Evolutionary conservation across 148 eudicot genomes (phyloP).

Genomic region (Dysphania ambrosioides): DNA sequence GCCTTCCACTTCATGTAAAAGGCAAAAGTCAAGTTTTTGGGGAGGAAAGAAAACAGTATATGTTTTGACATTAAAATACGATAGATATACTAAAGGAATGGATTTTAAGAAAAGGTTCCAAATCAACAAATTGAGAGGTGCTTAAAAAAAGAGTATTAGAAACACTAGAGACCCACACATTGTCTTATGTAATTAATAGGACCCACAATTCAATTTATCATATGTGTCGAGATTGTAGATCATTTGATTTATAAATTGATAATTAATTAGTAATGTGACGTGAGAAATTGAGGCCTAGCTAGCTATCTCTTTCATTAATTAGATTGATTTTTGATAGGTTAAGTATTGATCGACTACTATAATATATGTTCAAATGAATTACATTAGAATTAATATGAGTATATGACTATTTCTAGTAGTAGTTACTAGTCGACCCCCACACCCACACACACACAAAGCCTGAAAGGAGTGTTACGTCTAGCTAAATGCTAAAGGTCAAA

Average conservation of each 20-base stretch:
- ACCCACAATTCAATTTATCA: neutral
- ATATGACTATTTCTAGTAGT: neutral
- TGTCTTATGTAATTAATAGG: constrained; percentile 1
- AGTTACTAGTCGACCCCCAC: too few relatives aligned
- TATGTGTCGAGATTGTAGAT: neutral
- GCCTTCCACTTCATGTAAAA: constrained; percentile 36
- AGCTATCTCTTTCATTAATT: neutral
- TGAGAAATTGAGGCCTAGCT: neutral
- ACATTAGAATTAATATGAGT: too few relatives aligned
- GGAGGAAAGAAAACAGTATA: neutral
- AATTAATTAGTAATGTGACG: neutral
- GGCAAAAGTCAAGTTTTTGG: constrained; percentile 16
- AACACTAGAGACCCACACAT: constrained; percentile 7
- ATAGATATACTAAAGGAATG: neutral
- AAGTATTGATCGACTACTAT: too few relatives aligned
- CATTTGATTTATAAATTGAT: neutral
- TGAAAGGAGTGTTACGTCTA: too few relatives aligned
- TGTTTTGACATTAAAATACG: neutral
- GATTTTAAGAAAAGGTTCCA: constrained; percentile 11
- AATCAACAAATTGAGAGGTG: constrained; percentile 14
- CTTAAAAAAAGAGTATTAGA: constrained; percentile 17
- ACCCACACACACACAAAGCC: too few relatives aligned
- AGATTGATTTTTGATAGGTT: neutral
- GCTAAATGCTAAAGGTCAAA: too few relatives aligned
- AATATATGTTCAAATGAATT: neutral